Evolutionary conservation across 202 grass and related monocot genomes (phyloP).

Genomic region (Elaeis oleifera): DNA sequence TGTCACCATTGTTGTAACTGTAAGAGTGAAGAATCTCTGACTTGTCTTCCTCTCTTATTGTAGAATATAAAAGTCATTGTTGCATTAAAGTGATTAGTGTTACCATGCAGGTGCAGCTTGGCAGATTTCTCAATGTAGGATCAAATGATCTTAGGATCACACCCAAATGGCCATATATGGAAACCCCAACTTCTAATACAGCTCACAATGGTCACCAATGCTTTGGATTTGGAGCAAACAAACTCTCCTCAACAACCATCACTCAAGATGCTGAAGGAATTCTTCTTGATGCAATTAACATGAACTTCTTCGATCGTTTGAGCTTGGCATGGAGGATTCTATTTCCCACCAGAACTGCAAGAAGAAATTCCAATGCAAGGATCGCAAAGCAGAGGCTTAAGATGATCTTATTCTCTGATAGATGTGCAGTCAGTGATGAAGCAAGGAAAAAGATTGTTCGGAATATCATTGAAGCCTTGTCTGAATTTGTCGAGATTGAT

Average conservation of each 20-base stretch:
- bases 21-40: too few relatives aligned
- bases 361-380: slow-evolving; percentile 68
- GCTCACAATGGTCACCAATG: slow-evolving; percentile 11
- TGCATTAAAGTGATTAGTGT: neutral
- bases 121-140: slow-evolving; percentile 28
- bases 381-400: slow-evolving; percentile 92
- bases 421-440: slow-evolving; percentile 76
- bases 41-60: too few relatives aligned
- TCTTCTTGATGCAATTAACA: slow-evolving; percentile 48
- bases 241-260: slow-evolving; percentile 38
- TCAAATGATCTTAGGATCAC: slow-evolving; percentile 30
- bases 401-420: slow-evolving; percentile 93
- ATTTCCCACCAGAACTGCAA: slow-evolving; percentile 48
- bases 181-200: slow-evolving; percentile 16
- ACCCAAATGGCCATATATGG: slow-evolving; percentile 17
- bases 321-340: slow-evolving; percentile 77
- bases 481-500: slow-evolving; percentile 91
- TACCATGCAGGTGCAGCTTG: slow-evolving; percentile 24
- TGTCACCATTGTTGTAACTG: too few relatives aligned
- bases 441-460: slow-evolving; percentile 90
- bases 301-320: slow-evolving; percentile 70
- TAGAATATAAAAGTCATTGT: too few relatives aligned
- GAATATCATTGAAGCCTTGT: slow-evolving; percentile 54
- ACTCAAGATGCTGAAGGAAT: slow-evolving; percentile 61
- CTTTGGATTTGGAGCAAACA: slow-evolving; percentile 37